Evolutionary conservation across 23 red algal species (phyloP).

Genomic region (Gracilaria caudata): DNA sequence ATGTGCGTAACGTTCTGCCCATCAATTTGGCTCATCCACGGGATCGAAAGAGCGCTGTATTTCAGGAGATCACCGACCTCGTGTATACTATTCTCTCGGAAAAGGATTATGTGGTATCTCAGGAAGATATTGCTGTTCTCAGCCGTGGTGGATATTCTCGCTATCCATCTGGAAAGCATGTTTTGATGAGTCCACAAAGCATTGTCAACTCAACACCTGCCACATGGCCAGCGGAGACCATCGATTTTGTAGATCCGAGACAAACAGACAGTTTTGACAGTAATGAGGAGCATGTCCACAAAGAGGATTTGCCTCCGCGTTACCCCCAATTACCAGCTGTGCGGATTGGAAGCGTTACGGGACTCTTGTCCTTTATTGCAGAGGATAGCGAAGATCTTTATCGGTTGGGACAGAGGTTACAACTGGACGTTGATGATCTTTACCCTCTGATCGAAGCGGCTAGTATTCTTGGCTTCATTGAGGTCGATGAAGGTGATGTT

Average conservation of each 20-base stretch:
- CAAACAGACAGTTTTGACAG: not conserved
- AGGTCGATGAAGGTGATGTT: conserved; percentile 85
- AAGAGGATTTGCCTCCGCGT: not conserved
- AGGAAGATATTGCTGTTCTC: conserved; percentile 61
- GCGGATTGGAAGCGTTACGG: conserved; percentile 93
- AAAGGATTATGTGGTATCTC: conserved; percentile 57
- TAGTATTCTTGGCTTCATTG: conserved; percentile 87
- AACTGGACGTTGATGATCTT: conserved; percentile 98
- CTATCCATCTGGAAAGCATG: not conserved
- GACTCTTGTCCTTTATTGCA: conserved; percentile 90
- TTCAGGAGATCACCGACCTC: conserved; percentile 90
- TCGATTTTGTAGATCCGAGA: not conserved
- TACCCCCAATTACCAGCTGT: conserved; percentile 93
- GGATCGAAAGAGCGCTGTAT: conserved; percentile 80
- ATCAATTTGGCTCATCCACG: conserved; percentile 86
- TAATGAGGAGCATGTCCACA: not conserved
- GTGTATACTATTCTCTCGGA: conserved; percentile 90
- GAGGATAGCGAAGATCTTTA: conserved; percentile 82
- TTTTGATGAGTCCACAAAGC: conserved; percentile 1
- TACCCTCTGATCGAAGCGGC: conserved; percentile 96
- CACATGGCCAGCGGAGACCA: not conserved
- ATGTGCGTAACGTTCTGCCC: conserved; percentile 77
- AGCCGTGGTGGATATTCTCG: conserved; percentile 10
- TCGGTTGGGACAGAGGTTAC: conserved; percentile 83
- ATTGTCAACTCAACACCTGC: not conserved